Percentiles rank a stretch among this genome's conserved stretches.
phyloP scores from a whole-genome alignment of 225 moss, liverwort and hornwort species.

The Climacium dendroides region DNA sequence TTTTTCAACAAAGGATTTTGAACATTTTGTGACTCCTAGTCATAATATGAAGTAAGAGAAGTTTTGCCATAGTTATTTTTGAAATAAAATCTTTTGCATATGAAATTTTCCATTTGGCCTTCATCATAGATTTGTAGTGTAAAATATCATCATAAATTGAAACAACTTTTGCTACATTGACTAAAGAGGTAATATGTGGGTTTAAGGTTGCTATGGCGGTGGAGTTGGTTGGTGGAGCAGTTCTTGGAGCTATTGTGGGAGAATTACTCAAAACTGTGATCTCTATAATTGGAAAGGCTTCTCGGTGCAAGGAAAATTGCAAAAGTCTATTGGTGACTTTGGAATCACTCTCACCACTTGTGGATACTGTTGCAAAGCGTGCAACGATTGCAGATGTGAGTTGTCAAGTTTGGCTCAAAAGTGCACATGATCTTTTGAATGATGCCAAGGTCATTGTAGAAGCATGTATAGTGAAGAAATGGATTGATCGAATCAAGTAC shows the following conservation, averaged over 20 bases:
- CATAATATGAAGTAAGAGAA: background rate
- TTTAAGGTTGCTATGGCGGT: background rate
- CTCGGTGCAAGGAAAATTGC: background rate
- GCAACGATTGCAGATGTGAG: fast-evolving
- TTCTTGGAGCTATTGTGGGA: background rate
- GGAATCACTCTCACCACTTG: background rate
- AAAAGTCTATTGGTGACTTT: background rate
- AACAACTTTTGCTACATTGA: background rate
- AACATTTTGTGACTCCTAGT: fast-evolving
- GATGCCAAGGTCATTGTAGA: background rate
- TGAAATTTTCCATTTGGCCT: no score
- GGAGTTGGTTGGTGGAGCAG: background rate
- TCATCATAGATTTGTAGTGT: no score
- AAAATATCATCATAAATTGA: background rate
- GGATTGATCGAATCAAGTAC: background rate
- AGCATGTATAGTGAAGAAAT: background rate
- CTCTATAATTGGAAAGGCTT: background rate
- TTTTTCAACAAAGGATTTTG: fast-evolving
- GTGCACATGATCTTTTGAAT: background rate
- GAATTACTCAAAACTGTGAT: background rate
- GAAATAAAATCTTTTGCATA: background rate
- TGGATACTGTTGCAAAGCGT: background rate
- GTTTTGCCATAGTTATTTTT: background rate
- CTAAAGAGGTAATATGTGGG: no score
- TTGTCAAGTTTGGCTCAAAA: background rate